Evolutionary conservation across 345 rosid genomes (phyloP), one percentile per base, ranked within the genome.

Genomic region (Passiflora organensis): DNA sequence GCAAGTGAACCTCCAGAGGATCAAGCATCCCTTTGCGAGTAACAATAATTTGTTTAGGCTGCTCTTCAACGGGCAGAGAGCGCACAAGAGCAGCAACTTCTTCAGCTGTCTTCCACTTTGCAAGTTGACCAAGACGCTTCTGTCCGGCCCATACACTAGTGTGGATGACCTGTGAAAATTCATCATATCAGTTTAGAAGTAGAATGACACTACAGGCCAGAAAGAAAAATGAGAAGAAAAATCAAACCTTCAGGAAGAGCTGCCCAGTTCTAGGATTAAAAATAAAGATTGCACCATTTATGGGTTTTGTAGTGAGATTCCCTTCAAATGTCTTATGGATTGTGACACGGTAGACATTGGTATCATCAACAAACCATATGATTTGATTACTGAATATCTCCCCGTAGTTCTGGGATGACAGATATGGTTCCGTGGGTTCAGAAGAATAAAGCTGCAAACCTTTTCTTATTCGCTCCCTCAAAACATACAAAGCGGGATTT

Each of bases 71-170:
- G 19, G 97, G 97, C 58, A 86, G 73, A 56, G 95, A 89, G 21
- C 95, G 86, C 57, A 89, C 95, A 72, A 89, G 90, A 48, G 97
- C 95, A 72, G 97, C 97, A 66, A 89, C 97, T 74, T 89, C 97
- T 80, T 86, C 97, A 45, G 97, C 97, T 47, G 97, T 84, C 59
- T 89, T 86, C 34, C 34, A 28, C 34, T 28, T 28, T 3, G 34
- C 34, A 28, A 28, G 34, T 28, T 28, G 34, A 28, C 34, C 34
- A 28, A 28, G 34, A 82, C 97, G 95, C 76, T 86, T 89, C 76
- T 89, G 97, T 63, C 97, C 97, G 32, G 95, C 97, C 95, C n/a
- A 10, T 13, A 10, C 43, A 28, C 34, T 28, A 28, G 34, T 28
- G 34, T 28, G 34, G 34, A 28, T 28, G 34, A 28, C 34, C n/a